A percentile compares a stretch with the other conserved stretches of the same genome.
phyloP scores from a whole-genome alignment of 805 yeast genomes.

The Torulaspora franciscae region DNA sequence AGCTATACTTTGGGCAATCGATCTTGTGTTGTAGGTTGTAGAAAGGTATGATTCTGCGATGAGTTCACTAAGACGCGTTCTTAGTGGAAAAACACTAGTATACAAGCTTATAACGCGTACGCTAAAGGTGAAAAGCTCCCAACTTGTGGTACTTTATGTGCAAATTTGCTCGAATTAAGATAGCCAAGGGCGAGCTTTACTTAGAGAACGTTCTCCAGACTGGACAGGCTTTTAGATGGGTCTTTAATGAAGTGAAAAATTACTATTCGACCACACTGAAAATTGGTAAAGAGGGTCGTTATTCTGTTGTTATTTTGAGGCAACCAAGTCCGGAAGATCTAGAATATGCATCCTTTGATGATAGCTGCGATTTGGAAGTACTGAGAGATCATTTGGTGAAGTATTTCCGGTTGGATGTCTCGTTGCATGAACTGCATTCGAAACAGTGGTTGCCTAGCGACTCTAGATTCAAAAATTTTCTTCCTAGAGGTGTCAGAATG shows the following conservation, averaged over 20 bases:
- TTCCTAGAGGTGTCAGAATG: conserved; percentile 66
- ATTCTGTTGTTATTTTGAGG: conserved; percentile 57
- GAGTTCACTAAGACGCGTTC: conserved; percentile 4
- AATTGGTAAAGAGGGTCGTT: conserved; percentile 32
- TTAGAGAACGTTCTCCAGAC: conserved; percentile 44
- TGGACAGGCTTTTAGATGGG: conserved; percentile 37
- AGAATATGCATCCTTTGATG: conserved; percentile 47
- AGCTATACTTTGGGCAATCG: too few relatives aligned
- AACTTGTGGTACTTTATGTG: conserved; percentile 3
- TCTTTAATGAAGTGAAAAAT: conserved; percentile 20
- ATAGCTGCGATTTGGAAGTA: conserved; percentile 30
- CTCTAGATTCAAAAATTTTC: conserved; percentile 39
- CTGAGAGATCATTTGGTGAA: conserved; percentile 46
- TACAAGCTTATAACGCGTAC: background rate
- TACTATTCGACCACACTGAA: conserved; percentile 28
- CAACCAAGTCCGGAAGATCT: conserved; percentile 49
- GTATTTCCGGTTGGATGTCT: conserved; percentile 65
- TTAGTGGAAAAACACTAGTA: conserved; percentile 1
- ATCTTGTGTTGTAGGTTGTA: background rate
- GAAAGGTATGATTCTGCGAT: background rate
- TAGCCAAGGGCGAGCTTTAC: conserved; percentile 31
- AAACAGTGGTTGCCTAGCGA: conserved; percentile 59
- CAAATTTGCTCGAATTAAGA: conserved; percentile 13
- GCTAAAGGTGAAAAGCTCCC: background rate
- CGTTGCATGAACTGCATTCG: conserved; percentile 47